These are phyloP conservation scores for Eucalyptus pauciflora DNA, from an alignment of 345 rosid genomes.

Conservation along the genomic window DNA sequence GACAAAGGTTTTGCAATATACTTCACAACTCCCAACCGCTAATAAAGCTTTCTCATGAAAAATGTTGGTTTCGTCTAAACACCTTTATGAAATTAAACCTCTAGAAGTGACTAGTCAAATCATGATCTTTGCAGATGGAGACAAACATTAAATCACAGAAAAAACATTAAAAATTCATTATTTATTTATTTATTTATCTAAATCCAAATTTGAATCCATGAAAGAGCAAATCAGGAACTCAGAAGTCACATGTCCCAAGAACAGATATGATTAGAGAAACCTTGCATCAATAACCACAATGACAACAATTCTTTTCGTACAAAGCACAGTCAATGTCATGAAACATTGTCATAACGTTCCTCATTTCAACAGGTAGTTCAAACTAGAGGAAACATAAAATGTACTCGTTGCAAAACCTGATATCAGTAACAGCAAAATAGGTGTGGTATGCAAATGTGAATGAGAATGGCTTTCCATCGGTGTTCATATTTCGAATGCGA, in stretches of 20 bases:
- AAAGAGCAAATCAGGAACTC: background rate
- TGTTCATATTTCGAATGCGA: conserved; percentile 41
- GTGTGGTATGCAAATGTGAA: conserved; percentile 60
- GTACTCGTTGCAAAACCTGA: conserved; percentile 19
- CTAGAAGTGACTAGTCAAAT: background rate
- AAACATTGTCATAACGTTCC: background rate
- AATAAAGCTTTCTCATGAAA: background rate
- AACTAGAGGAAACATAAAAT: background rate
- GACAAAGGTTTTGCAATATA: background rate
- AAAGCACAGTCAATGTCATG: background rate
- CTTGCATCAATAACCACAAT: background rate
- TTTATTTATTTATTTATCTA: background rate
- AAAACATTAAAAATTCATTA: background rate
- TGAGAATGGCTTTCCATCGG: conserved; percentile 48
- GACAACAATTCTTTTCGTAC: background rate
- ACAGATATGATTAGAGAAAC: background rate
- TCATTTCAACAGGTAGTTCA: background rate
- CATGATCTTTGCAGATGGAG: background rate
- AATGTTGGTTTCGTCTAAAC: background rate
- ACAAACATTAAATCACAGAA: background rate
- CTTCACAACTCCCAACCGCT: background rate
- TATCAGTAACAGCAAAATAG: conserved; percentile 42
- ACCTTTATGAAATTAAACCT: background rate
- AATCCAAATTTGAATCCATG: background rate
- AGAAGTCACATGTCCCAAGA: background rate